Conservation (phyloP, 768 basidiomycete species). For the Mycena filopes region DNA sequence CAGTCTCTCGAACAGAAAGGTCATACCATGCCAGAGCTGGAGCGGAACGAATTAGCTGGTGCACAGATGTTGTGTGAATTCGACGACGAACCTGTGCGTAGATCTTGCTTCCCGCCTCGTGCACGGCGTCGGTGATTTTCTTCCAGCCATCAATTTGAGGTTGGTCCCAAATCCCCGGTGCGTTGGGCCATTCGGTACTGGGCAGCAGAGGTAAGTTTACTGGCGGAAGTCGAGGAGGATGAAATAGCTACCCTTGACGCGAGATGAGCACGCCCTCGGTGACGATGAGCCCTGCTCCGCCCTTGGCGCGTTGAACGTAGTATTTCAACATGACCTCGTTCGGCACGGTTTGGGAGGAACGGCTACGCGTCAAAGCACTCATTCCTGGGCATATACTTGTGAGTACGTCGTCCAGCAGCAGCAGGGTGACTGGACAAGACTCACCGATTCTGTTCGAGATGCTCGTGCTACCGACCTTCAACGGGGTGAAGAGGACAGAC, state of each 20-base stretch:
- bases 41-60: not conserved
- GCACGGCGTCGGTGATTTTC: conserved; percentile 47
- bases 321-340: conserved; percentile 49
- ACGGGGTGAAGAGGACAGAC: no score
- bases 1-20: not conserved
- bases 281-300: conserved; percentile 49
- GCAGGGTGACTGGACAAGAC: not conserved
- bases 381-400: conserved; percentile 36
- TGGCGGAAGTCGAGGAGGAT: not conserved
- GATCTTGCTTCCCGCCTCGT: conserved; percentile 36
- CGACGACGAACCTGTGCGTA: conserved; percentile 40
- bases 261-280: conserved; percentile 44
- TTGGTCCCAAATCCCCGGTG: conserved; percentile 34
- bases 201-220: no score
- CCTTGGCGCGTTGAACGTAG: conserved; percentile 49
- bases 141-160: conserved; percentile 43
- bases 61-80: not conserved
- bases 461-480: no score
- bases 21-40: conserved; percentile 33
- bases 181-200: conserved; percentile 46
- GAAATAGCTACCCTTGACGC: conserved; percentile 45
- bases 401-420: not conserved
- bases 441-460: conserved; percentile 44
- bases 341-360: conserved; percentile 46
- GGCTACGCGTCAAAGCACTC: conserved; percentile 50